A percentile compares a stretch with the other conserved stretches of the same genome.
These are phyloP conservation scores for Hyphopichia fennica DNA, from an alignment of 1,139 yeast species.

Conservation along the genomic window DNA sequence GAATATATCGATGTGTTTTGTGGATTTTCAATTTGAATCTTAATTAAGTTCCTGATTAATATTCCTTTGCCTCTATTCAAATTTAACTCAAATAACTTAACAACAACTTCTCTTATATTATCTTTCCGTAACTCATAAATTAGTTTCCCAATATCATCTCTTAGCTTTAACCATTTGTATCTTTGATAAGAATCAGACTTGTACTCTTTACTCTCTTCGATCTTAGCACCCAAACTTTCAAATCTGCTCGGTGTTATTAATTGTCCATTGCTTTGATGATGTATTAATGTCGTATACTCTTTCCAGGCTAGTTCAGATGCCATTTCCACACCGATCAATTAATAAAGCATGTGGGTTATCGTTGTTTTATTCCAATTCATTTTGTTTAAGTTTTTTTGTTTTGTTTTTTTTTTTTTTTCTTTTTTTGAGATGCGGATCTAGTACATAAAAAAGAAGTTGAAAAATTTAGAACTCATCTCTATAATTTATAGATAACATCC, in stretches of 20 bases:
- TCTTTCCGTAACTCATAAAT: conserved; percentile 45
- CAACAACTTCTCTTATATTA: conserved; percentile 50
- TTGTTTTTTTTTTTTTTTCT: neutral
- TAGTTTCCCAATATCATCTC: conserved; percentile 46
- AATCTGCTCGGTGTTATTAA: conserved; percentile 56
- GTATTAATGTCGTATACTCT: conserved; percentile 36
- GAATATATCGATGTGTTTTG: conserved; percentile 53
- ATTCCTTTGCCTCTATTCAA: conserved; percentile 62
- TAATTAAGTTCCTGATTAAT: conserved; percentile 56
- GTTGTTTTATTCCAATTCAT: too few relatives aligned
- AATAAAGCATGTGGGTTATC: too few relatives aligned
- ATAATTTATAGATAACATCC: neutral
- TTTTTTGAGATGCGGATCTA: neutral
- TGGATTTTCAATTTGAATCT: conserved; percentile 45
- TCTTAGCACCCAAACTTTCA: conserved; percentile 25
- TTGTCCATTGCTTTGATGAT: conserved; percentile 43
- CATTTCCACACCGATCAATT: neutral
- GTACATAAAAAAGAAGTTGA: neutral
- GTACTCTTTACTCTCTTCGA: neutral
- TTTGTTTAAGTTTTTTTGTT: too few relatives aligned
- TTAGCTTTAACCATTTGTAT: conserved; percentile 55
- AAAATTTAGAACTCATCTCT: neutral
- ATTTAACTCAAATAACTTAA: conserved; percentile 54
- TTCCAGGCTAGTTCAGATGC: conserved; percentile 10
- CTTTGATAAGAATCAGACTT: conserved; percentile 31